phyloP scores from a whole-genome alignment of 768 basidiomycete species.

The Tubosaeta sp. region DNA sequence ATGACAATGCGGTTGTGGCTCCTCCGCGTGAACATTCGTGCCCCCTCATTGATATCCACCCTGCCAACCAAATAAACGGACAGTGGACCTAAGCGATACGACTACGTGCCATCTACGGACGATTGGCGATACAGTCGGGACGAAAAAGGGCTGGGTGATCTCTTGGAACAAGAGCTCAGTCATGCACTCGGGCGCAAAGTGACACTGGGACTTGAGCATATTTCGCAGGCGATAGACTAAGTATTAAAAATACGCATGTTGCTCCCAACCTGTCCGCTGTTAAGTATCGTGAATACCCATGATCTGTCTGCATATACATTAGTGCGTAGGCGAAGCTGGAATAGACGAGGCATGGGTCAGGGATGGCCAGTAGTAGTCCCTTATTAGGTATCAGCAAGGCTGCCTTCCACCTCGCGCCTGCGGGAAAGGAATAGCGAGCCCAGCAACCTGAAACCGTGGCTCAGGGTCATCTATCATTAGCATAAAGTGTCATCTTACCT shows the following conservation, averaged over 20 bases:
- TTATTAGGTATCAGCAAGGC: background rate
- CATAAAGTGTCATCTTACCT: conserved; percentile 37
- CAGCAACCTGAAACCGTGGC: conserved; percentile 43
- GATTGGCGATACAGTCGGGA: conserved; percentile 80
- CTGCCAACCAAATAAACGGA: conserved; percentile 1
- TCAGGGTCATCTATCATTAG: conserved; percentile 3
- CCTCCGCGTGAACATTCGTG: conserved; percentile 6
- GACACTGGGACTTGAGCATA: conserved; percentile 26
- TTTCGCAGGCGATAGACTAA: conserved; percentile 21
- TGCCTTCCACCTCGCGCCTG: conserved; percentile 31
- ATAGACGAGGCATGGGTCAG: background rate
- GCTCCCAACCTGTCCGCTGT: background rate
- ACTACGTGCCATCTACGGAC: conserved; percentile 53
- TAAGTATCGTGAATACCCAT: conserved; percentile 4
- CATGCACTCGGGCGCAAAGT: conserved; percentile 35
- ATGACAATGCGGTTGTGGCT: background rate
- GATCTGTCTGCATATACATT: conserved; percentile 2
- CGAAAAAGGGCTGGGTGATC: conserved; percentile 48
- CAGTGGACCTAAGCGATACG: conserved; percentile 92
- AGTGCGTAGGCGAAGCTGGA: background rate
- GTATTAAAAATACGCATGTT: background rate
- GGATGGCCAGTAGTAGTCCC: background rate
- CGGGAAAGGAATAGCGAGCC: conserved; percentile 65
- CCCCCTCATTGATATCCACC: background rate
- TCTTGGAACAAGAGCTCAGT: conserved; percentile 71